These are phyloP conservation scores for Solanum gracilifrons DNA, from an alignment of 257 asterid genomes.

Conservation along the genomic window DNA sequence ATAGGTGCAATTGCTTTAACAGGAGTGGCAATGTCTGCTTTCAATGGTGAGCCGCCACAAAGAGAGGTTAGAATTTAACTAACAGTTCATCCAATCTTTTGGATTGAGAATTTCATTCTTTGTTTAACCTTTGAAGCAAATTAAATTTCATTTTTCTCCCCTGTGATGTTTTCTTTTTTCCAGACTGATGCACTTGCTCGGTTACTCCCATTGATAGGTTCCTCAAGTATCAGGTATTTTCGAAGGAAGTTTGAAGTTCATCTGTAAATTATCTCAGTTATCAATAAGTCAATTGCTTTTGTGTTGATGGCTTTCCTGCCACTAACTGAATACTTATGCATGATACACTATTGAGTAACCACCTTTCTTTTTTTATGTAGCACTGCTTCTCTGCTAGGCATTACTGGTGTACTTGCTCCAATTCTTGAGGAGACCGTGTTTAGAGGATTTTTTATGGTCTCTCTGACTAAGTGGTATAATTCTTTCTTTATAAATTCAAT, in stretches of 20 bases:
- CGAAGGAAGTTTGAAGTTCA: neutral
- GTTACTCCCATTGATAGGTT: conserved; percentile 91
- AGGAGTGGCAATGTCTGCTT: conserved; percentile 55
- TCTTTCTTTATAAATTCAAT: neutral
- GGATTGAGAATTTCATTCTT: neutral
- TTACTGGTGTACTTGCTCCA: conserved; percentile 93
- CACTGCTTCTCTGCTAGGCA: conserved; percentile 86
- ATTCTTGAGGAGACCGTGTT: conserved; percentile 92
- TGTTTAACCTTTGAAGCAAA: neutral
- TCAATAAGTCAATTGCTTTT: neutral
- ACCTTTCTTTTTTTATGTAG: conserved; percentile 26
- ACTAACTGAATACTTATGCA: neutral
- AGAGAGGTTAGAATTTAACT: conserved; percentile 66
- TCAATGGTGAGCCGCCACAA: conserved; percentile 67
- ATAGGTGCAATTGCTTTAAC: conserved; percentile 63
- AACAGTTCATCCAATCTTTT: neutral
- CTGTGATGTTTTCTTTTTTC: neutral
- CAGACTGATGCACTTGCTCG: conserved; percentile 92
- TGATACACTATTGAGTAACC: neutral
- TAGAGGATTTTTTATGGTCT: conserved; percentile 91
- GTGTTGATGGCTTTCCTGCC: neutral
- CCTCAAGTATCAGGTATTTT: conserved; percentile 73
- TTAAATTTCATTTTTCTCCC: neutral
- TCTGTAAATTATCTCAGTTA: neutral
- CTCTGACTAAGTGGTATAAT: conserved; percentile 79